Base-by-base conservation (phyloP, 2,329 filamentous ascomycete genomes). In the Talaromyces sp. region DNA sequence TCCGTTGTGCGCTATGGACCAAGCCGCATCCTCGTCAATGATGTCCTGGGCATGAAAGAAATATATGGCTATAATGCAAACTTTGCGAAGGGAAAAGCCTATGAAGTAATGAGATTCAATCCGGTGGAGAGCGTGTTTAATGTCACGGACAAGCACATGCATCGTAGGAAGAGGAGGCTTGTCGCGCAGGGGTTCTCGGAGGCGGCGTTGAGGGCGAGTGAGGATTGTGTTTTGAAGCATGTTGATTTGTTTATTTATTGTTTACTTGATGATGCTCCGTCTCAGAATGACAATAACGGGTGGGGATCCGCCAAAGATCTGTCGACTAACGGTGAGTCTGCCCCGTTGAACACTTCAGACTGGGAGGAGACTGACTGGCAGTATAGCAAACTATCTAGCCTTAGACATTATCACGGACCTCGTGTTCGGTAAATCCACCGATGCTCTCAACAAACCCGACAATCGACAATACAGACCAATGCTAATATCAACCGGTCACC, bases 341-440 rank as follows among this genome's bases (percentile, higher is more conserved):
- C 35, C 35, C 13, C 9, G 9, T 11, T 13, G 11, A 7, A 13
- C 6, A 17, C 0, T 22, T n/a, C 35, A 31, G 31, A 43, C 2
- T 8, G 2, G 22, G 9, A 10, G 25, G 27, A 25, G 33, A 25
- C 41, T 52, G 11, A 35, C 19, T 15, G 7, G 1, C n/a, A 22
- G 7, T 11, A 57, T 47, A 63, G 62, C 62, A 37, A 63, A 41
- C 19, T 58, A 59, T 35, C 27, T 63, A 15, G 52, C 62, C 15
- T 19, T 63, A 13, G 62, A 59, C 15, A 33, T 63, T 13, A 58
- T 63, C n/a, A 59, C 62, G 33, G 52, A 63, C 11, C 49, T 63
- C 19, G 62, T 63, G 2, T 63, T 63, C 37, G 52, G 62, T 5
- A 58, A 63, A 63, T 63, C 62, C 19, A 63, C 62, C 52, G 33